Conservation (phyloP, 2,329 filamentous ascomycete genomes). For the Balansia obtecta region DNA sequence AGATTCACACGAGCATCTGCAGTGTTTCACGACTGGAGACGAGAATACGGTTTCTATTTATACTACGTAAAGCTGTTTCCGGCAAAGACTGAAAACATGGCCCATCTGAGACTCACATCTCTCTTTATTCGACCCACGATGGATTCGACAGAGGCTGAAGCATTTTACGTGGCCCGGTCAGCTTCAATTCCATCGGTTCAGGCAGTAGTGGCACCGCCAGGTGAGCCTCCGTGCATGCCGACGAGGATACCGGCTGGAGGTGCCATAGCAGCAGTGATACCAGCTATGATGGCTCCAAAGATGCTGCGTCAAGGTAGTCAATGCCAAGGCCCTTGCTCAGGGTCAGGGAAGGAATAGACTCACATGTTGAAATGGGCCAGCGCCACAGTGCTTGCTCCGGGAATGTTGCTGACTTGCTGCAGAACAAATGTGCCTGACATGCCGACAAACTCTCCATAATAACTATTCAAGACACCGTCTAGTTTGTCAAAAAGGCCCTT, state of each 20-base stretch:
- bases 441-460: background rate
- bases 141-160: too few species aligned
- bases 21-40: background rate
- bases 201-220: background rate
- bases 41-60: background rate
- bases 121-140: background rate
- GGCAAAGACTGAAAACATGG: background rate
- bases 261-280: slow-evolving; percentile 9
- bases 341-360: background rate
- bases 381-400: slow-evolving; percentile 4
- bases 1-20: too few species aligned
- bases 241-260: background rate
- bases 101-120: background rate
- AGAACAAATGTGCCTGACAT: slow-evolving; percentile 1
- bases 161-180: background rate
- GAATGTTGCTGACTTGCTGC: background rate
- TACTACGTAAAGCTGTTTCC: background rate
- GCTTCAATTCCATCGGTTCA: background rate
- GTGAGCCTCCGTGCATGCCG: background rate
- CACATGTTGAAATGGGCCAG: slow-evolving; percentile 15
- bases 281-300: slow-evolving; percentile 11
- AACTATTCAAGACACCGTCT: too few species aligned
- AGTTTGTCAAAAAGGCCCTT: background rate
- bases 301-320: slow-evolving; percentile 11
- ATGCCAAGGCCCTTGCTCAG: background rate